Base-by-base conservation (phyloP, 177 flowering plant genomes). In the Telopea speciosissima region DNA sequence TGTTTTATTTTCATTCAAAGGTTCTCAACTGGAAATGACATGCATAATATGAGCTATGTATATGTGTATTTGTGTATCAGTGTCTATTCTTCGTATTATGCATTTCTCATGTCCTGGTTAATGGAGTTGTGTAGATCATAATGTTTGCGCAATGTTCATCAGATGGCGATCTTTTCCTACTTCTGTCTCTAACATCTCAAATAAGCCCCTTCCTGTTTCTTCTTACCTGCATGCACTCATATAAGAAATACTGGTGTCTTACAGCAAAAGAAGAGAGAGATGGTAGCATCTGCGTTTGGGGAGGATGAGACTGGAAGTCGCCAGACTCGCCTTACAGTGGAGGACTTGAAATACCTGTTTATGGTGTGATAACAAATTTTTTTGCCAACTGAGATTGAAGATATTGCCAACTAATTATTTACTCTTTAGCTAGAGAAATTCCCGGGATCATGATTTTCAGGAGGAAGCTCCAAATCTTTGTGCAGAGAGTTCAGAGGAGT, bases 201-300 rank as follows among this genome's bases (percentile, higher is more conserved):
- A 23, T 23, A 22, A 5, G 8, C 13, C 21, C 2, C 44, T 63
- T 31, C 25, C 40, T 36, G 40, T 44, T 24, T 28, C 44, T 1
- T 3, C 58, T 70, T 28, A 67, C 17, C 1, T 25, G 24, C 22
- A 11, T 24, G 42, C 67, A 40, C 24, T 80, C 59, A 71, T 36
- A 61, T 28, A 42, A 36, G 54, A 28, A 65, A 33, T n/a, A 11
- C 13, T 61, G 70, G 68, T 62, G 52, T 68, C 69, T 74, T 81
- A 74, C 93, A 96, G 99, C 85, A 91, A 87, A 92, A 89, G 85
- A 96, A 93, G 84, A 87, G 98, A 77, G 83, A 80, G 73, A 89
- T 96, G 97, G 99, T 96, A 66, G 86, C 98, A 63, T 89, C 93
- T 44, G 98, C 97, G 70, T 96, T 96, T 80, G 99, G 99, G 66